Evolutionary conservation across 345 rosid genomes (phyloP).

Genomic region (Brassica cretica): DNA sequence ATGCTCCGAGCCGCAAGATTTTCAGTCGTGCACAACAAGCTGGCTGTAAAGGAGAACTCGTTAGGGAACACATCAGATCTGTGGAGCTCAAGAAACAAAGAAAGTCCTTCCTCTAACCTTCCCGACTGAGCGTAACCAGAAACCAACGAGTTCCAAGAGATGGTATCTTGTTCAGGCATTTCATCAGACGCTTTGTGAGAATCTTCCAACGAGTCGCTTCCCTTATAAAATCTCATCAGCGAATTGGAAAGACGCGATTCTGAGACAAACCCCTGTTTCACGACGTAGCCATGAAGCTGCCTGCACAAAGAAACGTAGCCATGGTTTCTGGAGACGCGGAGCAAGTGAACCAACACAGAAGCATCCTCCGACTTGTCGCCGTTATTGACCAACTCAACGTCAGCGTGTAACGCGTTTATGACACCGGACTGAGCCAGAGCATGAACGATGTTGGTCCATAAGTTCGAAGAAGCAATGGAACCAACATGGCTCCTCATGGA

Average conservation of each 20-base stretch:
- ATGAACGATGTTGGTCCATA: constrained; percentile 32
- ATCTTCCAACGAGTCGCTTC: constrained; percentile 36
- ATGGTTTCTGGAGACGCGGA: constrained; percentile 55
- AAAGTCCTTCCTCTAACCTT: constrained; percentile 47
- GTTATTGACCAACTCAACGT: constrained; percentile 40
- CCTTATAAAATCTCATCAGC: constrained; percentile 45
- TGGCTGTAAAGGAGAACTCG: constrained; percentile 60
- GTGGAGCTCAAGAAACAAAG: constrained; percentile 56
- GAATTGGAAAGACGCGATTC: constrained; percentile 55
- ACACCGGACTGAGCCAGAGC: constrained; percentile 36
- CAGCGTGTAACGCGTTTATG: constrained; percentile 31
- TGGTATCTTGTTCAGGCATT: constrained; percentile 68
- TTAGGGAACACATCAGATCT: constrained; percentile 50
- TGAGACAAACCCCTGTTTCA: constrained; percentile 63
- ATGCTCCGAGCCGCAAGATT: constrained; percentile 44
- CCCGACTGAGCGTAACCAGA: constrained; percentile 60
- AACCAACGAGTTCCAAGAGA: constrained; percentile 78
- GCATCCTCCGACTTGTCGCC: constrained; percentile 40
- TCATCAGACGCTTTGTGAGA: constrained; percentile 67
- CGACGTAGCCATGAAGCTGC: constrained; percentile 59
- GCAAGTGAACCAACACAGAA: constrained; percentile 48
- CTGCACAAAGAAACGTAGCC: constrained; percentile 48
- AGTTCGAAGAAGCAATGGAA: constrained; percentile 7
- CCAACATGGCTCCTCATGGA: constrained; percentile 15
- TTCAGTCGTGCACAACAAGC: constrained; percentile 58